Evolutionary conservation across 179 eudicot genomes (phyloP).

Genomic region (Silene noctiflora): DNA sequence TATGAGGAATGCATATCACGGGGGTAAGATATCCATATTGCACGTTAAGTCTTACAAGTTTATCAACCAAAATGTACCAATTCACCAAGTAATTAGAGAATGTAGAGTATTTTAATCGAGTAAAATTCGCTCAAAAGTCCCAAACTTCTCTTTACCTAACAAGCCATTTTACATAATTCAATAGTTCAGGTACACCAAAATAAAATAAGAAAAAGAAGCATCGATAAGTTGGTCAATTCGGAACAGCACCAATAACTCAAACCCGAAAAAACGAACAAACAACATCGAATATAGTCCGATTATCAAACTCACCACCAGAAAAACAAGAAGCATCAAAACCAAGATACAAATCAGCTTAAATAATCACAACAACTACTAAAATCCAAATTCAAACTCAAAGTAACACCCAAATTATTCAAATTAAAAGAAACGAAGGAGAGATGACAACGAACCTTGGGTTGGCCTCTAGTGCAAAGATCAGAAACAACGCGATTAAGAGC

Average conservation of each 20-base stretch:
- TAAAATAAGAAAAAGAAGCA: not conserved
- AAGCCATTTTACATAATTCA: not conserved
- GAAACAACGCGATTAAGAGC: constrained; percentile 66
- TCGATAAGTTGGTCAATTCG: not conserved
- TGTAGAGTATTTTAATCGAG: not conserved
- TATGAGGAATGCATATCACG: not conserved
- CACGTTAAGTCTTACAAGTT: not conserved
- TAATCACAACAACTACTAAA: not conserved
- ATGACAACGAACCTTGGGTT: constrained; percentile 51
- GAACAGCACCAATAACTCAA: not conserved
- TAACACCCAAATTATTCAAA: too few relatives aligned
- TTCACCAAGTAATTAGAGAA: not conserved
- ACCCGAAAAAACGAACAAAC: not conserved
- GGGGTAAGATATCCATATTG: not conserved
- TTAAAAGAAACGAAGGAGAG: too few relatives aligned
- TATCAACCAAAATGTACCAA: not conserved
- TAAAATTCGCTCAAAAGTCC: not conserved
- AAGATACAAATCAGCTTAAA: not conserved
- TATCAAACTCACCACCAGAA: not conserved
- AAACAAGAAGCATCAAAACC: not conserved
- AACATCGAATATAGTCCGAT: not conserved
- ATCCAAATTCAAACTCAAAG: not conserved
- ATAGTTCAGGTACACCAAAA: not conserved
- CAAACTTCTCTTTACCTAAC: not conserved
- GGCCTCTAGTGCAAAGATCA: constrained; percentile 71